These are phyloP conservation scores for Gamarada debralockiae DNA, from an alignment of 495 filamentous ascomycete genomes.

Conservation along the genomic window DNA sequence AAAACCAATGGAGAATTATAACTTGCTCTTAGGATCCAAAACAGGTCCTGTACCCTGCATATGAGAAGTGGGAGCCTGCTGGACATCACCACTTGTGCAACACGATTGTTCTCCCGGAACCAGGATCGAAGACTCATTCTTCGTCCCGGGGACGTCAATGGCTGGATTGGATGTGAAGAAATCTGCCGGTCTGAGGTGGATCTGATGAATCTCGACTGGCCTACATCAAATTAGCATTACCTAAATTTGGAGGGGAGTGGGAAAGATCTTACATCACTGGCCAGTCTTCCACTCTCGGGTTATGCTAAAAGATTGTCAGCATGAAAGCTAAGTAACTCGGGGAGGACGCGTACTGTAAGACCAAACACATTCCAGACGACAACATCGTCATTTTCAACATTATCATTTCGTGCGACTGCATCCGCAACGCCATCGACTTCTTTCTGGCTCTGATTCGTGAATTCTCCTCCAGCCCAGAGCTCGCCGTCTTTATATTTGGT, in stretches of 20 bases:
- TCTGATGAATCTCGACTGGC: constrained; percentile 59
- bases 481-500: constrained; percentile 75
- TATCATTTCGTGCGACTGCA: constrained; percentile 46
- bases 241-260: neutral
- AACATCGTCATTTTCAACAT: constrained; percentile 47
- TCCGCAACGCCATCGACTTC: constrained; percentile 53
- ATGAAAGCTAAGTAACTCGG: neutral
- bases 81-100: constrained; percentile 25
- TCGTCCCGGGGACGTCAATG: constrained; percentile 62
- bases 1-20: constrained; percentile 9
- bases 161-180: constrained; percentile 75
- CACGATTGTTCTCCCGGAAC: constrained; percentile 35
- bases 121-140: constrained; percentile 47
- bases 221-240: constrained; percentile 26
- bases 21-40: constrained; percentile 28
- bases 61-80: constrained; percentile 25
- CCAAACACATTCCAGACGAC: constrained; percentile 59
- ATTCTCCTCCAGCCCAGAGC: constrained; percentile 75
- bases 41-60: constrained; percentile 30
- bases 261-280: constrained; percentile 53
- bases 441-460: constrained; percentile 76
- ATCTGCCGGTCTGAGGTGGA: constrained; percentile 62
- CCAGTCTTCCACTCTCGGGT: constrained; percentile 55
- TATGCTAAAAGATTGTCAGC: constrained; percentile 33
- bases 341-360: constrained; percentile 32